Evolutionary conservation across 108 stramenopile species (phyloP), one percentile per base, ranked within the genome.

Genomic region (Cylindrotheca closterium): DNA sequence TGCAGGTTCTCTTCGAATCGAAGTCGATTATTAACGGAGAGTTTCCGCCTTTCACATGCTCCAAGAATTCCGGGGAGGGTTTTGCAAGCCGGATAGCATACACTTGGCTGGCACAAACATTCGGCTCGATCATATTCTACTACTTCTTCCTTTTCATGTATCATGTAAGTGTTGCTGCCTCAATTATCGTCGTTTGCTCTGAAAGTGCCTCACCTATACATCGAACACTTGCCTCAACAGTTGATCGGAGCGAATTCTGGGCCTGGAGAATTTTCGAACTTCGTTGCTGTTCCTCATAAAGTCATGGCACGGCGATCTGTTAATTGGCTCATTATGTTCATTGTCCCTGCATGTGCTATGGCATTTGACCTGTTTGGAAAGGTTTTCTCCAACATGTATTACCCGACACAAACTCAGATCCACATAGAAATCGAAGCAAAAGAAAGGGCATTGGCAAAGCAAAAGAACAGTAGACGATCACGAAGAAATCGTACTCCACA

Each of bases 331-430:
- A 46, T 84, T 17, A 77, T 86, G 15, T 42, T 84, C 23, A 68
- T 93, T 60, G 62, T 79, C 29, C 88, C 92, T 4, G 63, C 80
- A 5, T 73, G 65, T 53, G 88, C 71, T 19, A 79, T 82, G 12
- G 71, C 75, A 4, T 80, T 88, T 49, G 92, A 93, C 77, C 81
- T 93, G 24, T 65, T 75, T n/a, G 81, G 80, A 12, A 89, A 93
- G 59, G 85, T 90, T 5, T 86, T 81, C 54, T 70, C 83, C 37
- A 93, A 93, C 70, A 81, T 88, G 74, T 88, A 78, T 62, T 93
- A 68, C 61, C 92, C 92, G 12, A 90, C 88, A 8, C 92, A 93
- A 63, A 90, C 85, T 26, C 92, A 93, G 65, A 90, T 93, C 65
- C 92, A 93, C 58, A 67, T 80, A 24, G 92, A 93, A 69, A 83